A percentile compares a stretch with the other conserved stretches of the same genome.
phyloP scores from a whole-genome alignment of 148 eudicot species.

The Amaranthus hypochondriacus region DNA sequence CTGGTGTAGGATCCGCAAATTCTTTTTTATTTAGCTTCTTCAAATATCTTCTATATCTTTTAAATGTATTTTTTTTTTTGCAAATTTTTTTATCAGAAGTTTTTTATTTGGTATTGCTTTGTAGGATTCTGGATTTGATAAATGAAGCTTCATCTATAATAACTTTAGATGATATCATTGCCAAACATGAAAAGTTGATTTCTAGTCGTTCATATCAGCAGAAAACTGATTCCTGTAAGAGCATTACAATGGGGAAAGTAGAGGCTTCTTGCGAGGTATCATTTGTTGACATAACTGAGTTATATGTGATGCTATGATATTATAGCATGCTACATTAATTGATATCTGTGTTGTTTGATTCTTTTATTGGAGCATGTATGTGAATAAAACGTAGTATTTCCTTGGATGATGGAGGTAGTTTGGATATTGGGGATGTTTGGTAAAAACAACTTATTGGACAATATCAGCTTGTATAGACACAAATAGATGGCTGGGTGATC shows the following conservation, averaged over 20 bases:
- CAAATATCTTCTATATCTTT: not conserved
- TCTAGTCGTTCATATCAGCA: slow-evolving; percentile 34
- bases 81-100: not conserved
- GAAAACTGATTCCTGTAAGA: slow-evolving; percentile 37
- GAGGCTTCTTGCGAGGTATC: slow-evolving; percentile 66
- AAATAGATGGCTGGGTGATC: no score
- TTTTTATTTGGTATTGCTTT: slow-evolving; percentile 5
- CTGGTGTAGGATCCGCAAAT: not conserved
- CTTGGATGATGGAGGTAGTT: not conserved
- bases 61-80: not conserved
- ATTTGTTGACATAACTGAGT: not conserved
- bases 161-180: slow-evolving; percentile 45
- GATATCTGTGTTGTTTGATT: not conserved
- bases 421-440: not conserved
- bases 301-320: not conserved
- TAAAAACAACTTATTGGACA: no score
- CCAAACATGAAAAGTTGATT: slow-evolving; percentile 41
- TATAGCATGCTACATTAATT: not conserved
- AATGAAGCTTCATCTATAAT: slow-evolving; percentile 59
- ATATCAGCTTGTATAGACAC: no score
- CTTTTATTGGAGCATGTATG: not conserved
- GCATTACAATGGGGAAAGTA: slow-evolving; percentile 66
- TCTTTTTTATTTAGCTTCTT: not conserved
- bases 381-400: not conserved
- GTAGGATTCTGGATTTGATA: slow-evolving; percentile 60